Evolutionary conservation across 257 asterid genomes (phyloP).

Genomic region (Cinchona pubescens): DNA sequence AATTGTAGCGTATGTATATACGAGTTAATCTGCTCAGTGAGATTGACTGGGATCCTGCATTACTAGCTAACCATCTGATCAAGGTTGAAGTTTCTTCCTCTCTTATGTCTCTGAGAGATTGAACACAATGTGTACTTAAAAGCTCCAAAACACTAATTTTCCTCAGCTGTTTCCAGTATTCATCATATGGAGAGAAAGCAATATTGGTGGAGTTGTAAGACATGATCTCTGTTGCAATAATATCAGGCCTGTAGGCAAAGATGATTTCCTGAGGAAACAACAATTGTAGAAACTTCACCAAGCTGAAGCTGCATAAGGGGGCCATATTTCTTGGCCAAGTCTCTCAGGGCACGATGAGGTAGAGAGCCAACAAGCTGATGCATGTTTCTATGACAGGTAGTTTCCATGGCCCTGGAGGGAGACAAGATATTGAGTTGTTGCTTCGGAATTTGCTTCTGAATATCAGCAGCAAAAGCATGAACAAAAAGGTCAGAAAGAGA

Average conservation of each 20-base stretch:
- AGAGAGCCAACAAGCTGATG: conserved; percentile 30
- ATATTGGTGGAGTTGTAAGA: conserved; percentile 24
- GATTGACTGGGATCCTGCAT: conserved; percentile 24
- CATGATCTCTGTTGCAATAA: conserved; percentile 19
- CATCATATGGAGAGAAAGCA: conserved; percentile 27
- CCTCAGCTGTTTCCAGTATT: conserved; percentile 42
- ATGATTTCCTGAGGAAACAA: conserved; percentile 37
- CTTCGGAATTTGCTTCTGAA: background rate
- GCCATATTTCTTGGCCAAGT: conserved; percentile 33
- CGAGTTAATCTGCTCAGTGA: conserved; percentile 23
- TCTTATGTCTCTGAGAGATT: conserved; percentile 18
- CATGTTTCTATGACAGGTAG: conserved; percentile 30
- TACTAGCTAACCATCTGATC: conserved; percentile 9
- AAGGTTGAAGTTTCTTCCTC: conserved; percentile 21
- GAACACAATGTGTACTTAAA: conserved; percentile 9
- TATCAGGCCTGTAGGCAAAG: conserved; percentile 35
- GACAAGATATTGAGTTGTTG: conserved; percentile 6
- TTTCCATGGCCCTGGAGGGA: conserved; percentile 37
- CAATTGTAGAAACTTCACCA: conserved; percentile 26
- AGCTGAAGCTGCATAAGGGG: conserved; percentile 36
- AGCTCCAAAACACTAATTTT: conserved; percentile 41
- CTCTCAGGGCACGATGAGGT: conserved; percentile 24
- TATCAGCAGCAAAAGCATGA: conserved; percentile 11
- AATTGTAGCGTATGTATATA: background rate
- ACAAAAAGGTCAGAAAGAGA: background rate